Evolutionary conservation across 306 rosid genomes (phyloP), one percentile per base, ranked within the genome.

Genomic region (Lablab purpureus): DNA sequence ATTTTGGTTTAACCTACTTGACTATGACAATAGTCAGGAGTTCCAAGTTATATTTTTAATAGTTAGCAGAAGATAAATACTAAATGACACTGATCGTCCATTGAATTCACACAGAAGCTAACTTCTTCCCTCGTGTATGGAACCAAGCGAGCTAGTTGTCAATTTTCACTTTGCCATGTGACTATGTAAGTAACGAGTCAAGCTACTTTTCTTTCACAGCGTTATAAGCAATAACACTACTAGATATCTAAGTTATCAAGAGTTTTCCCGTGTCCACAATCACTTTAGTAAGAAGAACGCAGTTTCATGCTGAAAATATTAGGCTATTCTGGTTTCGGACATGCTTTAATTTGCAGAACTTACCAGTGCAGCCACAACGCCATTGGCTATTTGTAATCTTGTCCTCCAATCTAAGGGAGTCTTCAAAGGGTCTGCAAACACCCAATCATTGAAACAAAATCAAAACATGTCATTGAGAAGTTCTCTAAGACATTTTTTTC

Each of bases 341-440:
- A 66, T 19, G 84, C 71, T 71, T 63, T 75, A 64, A 50, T 54
- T 19, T 74, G 13, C 7, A 58, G 56, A 73, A 77, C 88, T 67
- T 83, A 94, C 99, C 91, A 94, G 77, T 49, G 95, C 99, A 66
- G 97, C 93, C 60, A 91, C 93, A 71, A 92, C 95, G 27, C 90
- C 95, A 54, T 86, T 46, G 41, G 93, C 95, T 76, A 94, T 94
- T 76, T 89, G 93, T 60, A 92, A 85, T 81, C 99, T 85, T 8
- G 90, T 91, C 84, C 92, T 91, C 99, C 99, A 94, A 80, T 79
- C 80, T 69, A 94, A 85, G 81, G 97, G 99, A 79, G 97, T 92
- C 86, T 86, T 92, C 41, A 94, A 86, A 46, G 97, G 97, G 81
- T 92, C 97, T 94, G 91, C 77, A 50, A 83, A 17, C 67, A 83